phyloP scores from a whole-genome alignment of 179 eudicot genomes.

The Silene coronaria region DNA sequence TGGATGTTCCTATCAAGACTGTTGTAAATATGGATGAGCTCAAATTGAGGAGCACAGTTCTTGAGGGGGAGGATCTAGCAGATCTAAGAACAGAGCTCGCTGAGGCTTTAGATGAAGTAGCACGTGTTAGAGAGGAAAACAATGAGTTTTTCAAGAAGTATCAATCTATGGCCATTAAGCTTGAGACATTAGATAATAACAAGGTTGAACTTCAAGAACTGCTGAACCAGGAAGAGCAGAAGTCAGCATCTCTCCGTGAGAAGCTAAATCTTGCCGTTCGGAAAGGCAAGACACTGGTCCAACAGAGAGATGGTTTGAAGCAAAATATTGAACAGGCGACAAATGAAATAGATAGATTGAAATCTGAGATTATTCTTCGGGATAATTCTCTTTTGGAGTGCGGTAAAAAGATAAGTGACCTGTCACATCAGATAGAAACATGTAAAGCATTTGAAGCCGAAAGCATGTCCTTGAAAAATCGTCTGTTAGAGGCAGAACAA shows the following conservation, averaged over 20 bases:
- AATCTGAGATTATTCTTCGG: constrained; percentile 40
- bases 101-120: constrained; percentile 45
- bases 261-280: constrained; percentile 91
- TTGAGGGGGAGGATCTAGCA: constrained; percentile 31
- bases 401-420: constrained; percentile 47
- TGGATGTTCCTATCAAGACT: constrained; percentile 23
- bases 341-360: constrained; percentile 51
- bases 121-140: constrained; percentile 52
- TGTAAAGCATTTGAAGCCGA: constrained; percentile 50
- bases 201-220: constrained; percentile 52
- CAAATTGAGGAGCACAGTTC: constrained; percentile 24
- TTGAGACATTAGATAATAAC: constrained; percentile 37
- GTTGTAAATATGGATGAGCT: constrained; percentile 29
- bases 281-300: constrained; percentile 84
- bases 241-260: constrained; percentile 75
- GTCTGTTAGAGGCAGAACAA: constrained; percentile 46
- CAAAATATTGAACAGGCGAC: constrained; percentile 59
- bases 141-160: constrained; percentile 41
- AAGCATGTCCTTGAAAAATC: constrained; percentile 45
- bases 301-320: constrained; percentile 83
- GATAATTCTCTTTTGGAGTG: constrained; percentile 50
- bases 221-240: constrained; percentile 85
- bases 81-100: constrained; percentile 51
- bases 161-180: constrained; percentile 46
- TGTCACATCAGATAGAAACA: constrained; percentile 42